phyloP scores from a whole-genome alignment of 139 green algal species.

The Chlorella ohadii region DNA sequence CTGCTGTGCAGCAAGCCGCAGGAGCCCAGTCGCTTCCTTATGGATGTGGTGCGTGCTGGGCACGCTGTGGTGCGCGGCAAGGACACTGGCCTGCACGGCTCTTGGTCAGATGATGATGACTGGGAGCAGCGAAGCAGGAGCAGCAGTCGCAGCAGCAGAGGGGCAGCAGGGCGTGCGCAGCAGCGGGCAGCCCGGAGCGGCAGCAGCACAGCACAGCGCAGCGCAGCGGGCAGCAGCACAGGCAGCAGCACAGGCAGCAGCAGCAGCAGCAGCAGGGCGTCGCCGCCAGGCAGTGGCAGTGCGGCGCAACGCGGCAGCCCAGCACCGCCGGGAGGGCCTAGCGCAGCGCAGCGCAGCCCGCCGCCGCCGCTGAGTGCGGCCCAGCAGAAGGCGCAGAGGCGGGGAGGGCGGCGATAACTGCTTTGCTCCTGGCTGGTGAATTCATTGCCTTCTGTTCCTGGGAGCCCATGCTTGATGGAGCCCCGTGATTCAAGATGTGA shows the following conservation, averaged over 20 bases:
- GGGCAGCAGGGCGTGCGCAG: too few relatives aligned
- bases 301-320: neutral
- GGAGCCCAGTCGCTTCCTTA: constrained; percentile 10
- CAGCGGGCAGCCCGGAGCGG: too few relatives aligned
- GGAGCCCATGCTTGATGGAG: too few relatives aligned
- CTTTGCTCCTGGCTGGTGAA: too few relatives aligned
- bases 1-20: neutral
- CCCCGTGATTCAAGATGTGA: too few relatives aligned
- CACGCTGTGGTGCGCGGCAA: neutral
- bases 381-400: neutral
- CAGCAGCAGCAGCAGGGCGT: neutral
- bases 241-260: neutral
- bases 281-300: too few relatives aligned
- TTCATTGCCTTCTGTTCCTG: too few relatives aligned
- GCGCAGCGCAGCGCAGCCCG: neutral
- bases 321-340: too few relatives aligned
- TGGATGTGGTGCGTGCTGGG: neutral
- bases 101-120: neutral
- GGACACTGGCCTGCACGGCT: neutral
- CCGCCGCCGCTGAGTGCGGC: neutral
- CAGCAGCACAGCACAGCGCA: too few relatives aligned
- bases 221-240: neutral
- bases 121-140: neutral
- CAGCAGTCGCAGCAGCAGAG: neutral
- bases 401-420: constrained; percentile 7